Evolutionary conservation across 2,329 filamentous ascomycete genomes (phyloP).

Genomic region (Venturiaceae sp.): DNA sequence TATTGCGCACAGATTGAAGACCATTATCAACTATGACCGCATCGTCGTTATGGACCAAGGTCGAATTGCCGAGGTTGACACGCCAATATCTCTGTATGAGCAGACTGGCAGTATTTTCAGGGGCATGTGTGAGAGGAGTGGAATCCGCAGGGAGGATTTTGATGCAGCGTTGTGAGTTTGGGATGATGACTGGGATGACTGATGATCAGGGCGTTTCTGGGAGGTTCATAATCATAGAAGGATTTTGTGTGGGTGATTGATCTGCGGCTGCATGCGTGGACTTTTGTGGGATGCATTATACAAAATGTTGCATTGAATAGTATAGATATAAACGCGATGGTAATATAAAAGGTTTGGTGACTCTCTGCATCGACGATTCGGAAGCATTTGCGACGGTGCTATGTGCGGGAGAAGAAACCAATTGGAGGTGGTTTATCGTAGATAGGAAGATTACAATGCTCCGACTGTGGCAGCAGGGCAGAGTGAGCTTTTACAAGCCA

Average conservation of each 20-base stretch:
- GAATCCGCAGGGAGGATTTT: conserved; percentile 49
- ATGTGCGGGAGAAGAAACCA: not conserved
- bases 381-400: not conserved
- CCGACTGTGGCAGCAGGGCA: not conserved
- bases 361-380: too few relatives aligned
- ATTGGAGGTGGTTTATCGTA: too few relatives aligned
- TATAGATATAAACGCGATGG: too few relatives aligned
- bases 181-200: not conserved
- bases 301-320: too few relatives aligned
- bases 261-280: not conserved
- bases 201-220: not conserved
- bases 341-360: too few relatives aligned
- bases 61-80: conserved; percentile 75
- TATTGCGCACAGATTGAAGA: conserved; percentile 85
- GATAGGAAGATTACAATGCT: not conserved
- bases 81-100: conserved; percentile 64
- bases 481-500: not conserved
- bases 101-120: conserved; percentile 65
- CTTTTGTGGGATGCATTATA: too few relatives aligned
- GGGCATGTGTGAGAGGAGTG: conserved; percentile 81
- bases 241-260: not conserved
- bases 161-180: not conserved
- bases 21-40: conserved; percentile 87
- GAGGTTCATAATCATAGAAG: not conserved
- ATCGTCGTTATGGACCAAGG: conserved; percentile 96